Evolutionary conservation across 2,329 filamentous ascomycete species (phyloP).

Genomic region (Fusarium mangiferae): DNA sequence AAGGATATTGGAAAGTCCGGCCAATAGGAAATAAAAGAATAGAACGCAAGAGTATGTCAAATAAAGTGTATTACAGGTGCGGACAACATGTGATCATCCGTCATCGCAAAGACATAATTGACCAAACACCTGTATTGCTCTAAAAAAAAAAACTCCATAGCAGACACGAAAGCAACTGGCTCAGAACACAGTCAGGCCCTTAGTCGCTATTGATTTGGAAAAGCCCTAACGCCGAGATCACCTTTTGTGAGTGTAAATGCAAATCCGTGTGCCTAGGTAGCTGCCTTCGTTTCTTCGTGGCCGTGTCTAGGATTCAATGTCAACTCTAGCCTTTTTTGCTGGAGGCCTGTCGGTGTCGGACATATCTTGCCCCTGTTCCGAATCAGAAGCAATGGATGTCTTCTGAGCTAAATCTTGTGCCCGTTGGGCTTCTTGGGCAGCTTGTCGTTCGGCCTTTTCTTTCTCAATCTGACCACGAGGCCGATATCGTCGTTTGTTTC

Average conservation of each 20-base stretch:
- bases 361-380: background rate
- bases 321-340: background rate
- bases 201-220: background rate
- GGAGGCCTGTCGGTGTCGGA: background rate
- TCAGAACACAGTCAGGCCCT: background rate
- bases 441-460: conserved; percentile 28
- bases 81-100: background rate
- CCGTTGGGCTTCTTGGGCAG: conserved; percentile 11
- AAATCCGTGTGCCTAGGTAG: background rate
- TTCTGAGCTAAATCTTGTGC: background rate
- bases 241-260: background rate
- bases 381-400: background rate
- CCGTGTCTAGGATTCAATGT: background rate
- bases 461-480: conserved; percentile 32
- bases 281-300: background rate
- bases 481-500: conserved; percentile 40
- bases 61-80: background rate
- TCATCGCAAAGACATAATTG: background rate
- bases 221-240: background rate
- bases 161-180: background rate
- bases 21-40: conserved; percentile 11
- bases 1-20: conserved; percentile 54
- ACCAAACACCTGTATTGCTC: background rate
- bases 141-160: background rate
- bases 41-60: background rate